Evolutionary conservation across 1,284 basidiomycete species (phyloP).

Genomic region (Leccinum colubrinum): DNA sequence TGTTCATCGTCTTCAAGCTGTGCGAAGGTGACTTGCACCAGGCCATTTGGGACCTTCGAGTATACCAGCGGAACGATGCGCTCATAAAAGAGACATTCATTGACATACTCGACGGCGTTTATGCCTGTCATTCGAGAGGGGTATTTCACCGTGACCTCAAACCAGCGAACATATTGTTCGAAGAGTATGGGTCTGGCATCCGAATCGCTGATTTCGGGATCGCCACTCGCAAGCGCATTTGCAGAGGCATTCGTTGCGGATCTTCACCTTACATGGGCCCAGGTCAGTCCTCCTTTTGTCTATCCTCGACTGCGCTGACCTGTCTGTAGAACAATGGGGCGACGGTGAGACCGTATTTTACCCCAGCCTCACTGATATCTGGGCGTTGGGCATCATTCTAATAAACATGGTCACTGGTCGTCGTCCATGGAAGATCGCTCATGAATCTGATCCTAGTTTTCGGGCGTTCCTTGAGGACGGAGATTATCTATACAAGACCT

Average conservation of each 20-base stretch:
- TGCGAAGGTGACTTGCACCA: conserved; percentile 58
- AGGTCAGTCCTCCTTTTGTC: conserved; percentile 39
- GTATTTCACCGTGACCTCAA: conserved; percentile 90
- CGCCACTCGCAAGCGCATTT: conserved; percentile 65
- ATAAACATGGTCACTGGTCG: conserved; percentile 86
- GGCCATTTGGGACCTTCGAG: conserved; percentile 47
- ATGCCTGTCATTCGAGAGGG: conserved; percentile 64
- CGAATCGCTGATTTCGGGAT: conserved; percentile 84
- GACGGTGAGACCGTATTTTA: conserved; percentile 32
- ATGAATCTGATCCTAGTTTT: conserved; percentile 71
- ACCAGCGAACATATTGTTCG: conserved; percentile 85
- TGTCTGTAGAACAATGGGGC: conserved; percentile 57
- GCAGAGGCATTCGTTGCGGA: conserved; percentile 77
- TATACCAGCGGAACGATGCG: conserved; percentile 47
- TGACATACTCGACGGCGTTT: conserved; percentile 79
- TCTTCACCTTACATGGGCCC: conserved; percentile 83
- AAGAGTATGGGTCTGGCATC: conserved; percentile 52
- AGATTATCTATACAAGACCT: conserved; percentile 65
- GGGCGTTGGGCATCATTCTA: conserved; percentile 87
- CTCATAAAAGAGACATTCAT: conserved; percentile 66
- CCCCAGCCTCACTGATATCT: conserved; percentile 80
- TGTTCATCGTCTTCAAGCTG: conserved; percentile 60
- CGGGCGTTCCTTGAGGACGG: conserved; percentile 64
- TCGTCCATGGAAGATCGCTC: conserved; percentile 87
- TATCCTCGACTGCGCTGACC: conserved; percentile 11